Percentiles rank a stretch among this genome's conserved stretches.
Evolutionary conservation across 176 grass and related monocot genomes (phyloP).

Genomic region (Zea mays): Zm-B73-REFERENCE-NAM-5.0 NC_050102.1:1419001-1419500

Average conservation of each 20-base stretch:
- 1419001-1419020: neutral
- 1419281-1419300: neutral
- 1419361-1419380: constrained; percentile 90
- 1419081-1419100: constrained; percentile 87
- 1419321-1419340: constrained; percentile 94
- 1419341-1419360: constrained; percentile 82
- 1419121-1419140: constrained; percentile 27
- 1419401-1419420: constrained; percentile 93
- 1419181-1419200: neutral
- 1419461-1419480: no score
- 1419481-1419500: neutral
- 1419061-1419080: constrained; percentile 95
- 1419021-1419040: constrained; percentile 45
- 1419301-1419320: constrained; percentile 14
- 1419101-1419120: constrained; percentile 99
- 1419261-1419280: neutral
- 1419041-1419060: constrained; percentile 93
- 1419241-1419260: neutral
- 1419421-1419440: constrained; percentile 95
- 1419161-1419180: neutral
- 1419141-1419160: constrained; percentile 3
- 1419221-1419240: neutral
- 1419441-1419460: constrained; percentile 67
- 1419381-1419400: constrained; percentile 90
- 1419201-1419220: constrained; percentile 2